Percentiles rank a stretch among this genome's conserved stretches.
Evolutionary conservation across 371 early-diverging fungal species (phyloP).

Genomic region (Vairimorpha apis): DNA sequence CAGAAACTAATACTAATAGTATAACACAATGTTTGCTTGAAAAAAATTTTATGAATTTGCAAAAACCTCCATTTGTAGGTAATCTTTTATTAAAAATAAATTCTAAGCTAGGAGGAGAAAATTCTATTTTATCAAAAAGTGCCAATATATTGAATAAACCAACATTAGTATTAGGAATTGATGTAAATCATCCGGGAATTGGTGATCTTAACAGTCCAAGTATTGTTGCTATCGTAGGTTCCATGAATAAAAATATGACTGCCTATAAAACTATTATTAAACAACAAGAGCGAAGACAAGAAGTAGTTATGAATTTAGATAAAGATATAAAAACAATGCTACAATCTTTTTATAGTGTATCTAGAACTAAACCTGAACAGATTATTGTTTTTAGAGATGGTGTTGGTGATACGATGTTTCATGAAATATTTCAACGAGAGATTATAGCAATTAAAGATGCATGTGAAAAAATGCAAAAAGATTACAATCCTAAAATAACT

Average conservation of each 20-base stretch:
- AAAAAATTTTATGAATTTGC: conserved; percentile 68
- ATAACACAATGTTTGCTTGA: conserved; percentile 80
- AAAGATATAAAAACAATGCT: conserved; percentile 25
- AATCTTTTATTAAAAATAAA: conserved; percentile 78
- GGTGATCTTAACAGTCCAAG: conserved; percentile 67
- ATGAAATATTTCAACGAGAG: conserved; percentile 71
- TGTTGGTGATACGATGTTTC: conserved; percentile 80
- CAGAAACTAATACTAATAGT: conserved; percentile 75
- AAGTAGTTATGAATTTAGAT: conserved; percentile 74
- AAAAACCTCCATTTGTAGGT: conserved; percentile 68
- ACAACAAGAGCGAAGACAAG: conserved; percentile 72
- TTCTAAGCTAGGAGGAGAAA: conserved; percentile 74
- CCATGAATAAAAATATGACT: conserved; percentile 77
- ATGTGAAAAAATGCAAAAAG: conserved; percentile 66
- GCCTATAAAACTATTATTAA: conserved; percentile 63
- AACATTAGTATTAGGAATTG: conserved; percentile 85
- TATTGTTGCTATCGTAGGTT: conserved; percentile 76
- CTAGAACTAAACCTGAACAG: conserved; percentile 66
- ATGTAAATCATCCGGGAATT: conserved; percentile 69
- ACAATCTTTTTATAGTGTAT: conserved; percentile 7
- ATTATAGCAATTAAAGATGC: conserved; percentile 71
- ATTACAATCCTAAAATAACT: conserved; percentile 74
- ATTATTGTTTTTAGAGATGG: conserved; percentile 86
- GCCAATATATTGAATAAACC: conserved; percentile 63
- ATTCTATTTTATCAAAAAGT: conserved; percentile 56